Evolutionary conservation across 2,329 filamentous ascomycete species (phyloP).

Genomic region (Dendryphion nanum): DNA sequence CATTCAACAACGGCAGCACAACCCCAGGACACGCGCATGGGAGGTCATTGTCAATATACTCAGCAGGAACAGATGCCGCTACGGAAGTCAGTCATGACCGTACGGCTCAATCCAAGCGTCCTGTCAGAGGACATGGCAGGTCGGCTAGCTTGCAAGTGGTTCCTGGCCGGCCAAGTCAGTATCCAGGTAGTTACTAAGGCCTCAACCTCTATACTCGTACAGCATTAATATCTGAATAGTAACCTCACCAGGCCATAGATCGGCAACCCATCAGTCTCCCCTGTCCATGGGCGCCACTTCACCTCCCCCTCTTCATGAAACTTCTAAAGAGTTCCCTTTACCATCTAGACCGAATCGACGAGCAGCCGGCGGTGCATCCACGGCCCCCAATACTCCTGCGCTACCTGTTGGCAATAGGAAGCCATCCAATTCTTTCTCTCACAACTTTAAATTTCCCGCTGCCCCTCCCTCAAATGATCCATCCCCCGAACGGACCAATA

Average conservation of each 20-base stretch:
- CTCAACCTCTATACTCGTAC: constrained; percentile 1
- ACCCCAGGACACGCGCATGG: constrained; percentile 36
- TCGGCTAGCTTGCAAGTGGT: constrained; percentile 80
- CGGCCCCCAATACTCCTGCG: constrained; percentile 42
- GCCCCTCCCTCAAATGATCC: constrained; percentile 30
- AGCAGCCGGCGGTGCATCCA: constrained; percentile 25
- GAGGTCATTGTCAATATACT: constrained; percentile 51
- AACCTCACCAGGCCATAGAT: constrained; percentile 28
- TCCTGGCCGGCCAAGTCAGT: constrained; percentile 43
- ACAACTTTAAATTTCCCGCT: constrained; percentile 59
- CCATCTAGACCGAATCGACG: constrained; percentile 28
- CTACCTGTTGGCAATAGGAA: constrained; percentile 39
- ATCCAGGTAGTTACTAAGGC: constrained; percentile 23
- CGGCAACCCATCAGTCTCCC: constrained; percentile 42
- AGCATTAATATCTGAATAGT: constrained; percentile 23
- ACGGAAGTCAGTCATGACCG: constrained; percentile 29
- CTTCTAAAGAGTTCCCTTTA: constrained; percentile 25
- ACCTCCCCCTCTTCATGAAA: constrained; percentile 29
- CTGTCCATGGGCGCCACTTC: constrained; percentile 41
- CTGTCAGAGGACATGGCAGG: constrained; percentile 66
- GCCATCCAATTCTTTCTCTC: constrained; percentile 42
- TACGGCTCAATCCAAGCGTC: constrained; percentile 40
- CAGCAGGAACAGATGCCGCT: constrained; percentile 44
- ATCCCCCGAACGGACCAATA: constrained; percentile 25
- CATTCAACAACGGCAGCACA: constrained; percentile 24